Evolutionary conservation across 1,139 yeast species (phyloP).

Genomic region (Pichia sp.): DNA sequence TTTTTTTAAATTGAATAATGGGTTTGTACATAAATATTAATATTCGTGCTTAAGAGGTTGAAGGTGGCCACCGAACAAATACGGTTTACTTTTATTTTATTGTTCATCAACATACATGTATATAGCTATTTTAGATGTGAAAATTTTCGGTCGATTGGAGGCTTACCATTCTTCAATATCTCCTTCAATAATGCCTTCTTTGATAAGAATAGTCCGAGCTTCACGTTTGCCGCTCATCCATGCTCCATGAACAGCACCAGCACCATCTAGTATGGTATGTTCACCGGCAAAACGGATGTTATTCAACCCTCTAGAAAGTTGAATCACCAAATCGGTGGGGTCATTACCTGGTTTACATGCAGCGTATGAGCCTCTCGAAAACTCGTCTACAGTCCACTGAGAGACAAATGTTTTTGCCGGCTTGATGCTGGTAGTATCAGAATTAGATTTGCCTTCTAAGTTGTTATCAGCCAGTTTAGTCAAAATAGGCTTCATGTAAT

Average conservation of each 20-base stretch:
- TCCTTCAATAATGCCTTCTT: conserved; percentile 26
- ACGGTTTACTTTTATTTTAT: too few species aligned
- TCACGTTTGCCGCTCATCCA: conserved; percentile 74
- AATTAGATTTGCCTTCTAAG: neutral
- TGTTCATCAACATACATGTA: too few species aligned
- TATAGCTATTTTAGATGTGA: neutral
- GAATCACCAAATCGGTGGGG: conserved; percentile 53
- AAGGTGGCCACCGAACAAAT: too few species aligned
- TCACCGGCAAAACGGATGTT: conserved; percentile 80
- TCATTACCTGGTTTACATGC: conserved; percentile 67
- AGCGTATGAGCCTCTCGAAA: conserved; percentile 69
- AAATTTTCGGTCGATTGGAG: too few species aligned
- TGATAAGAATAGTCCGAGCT: conserved; percentile 46
- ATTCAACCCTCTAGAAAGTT: conserved; percentile 48
- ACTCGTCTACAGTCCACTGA: conserved; percentile 69
- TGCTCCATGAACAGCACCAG: conserved; percentile 86
- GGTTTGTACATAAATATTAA: too few species aligned
- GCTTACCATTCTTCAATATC: conserved; percentile 21
- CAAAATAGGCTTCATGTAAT: conserved; percentile 41
- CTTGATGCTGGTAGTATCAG: neutral
- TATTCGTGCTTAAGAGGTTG: too few species aligned
- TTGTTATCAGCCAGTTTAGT: conserved; percentile 23
- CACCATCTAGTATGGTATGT: conserved; percentile 76
- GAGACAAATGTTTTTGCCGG: conserved; percentile 56
- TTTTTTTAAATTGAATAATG: too few species aligned